phyloP scores from a whole-genome alignment of 2,329 filamentous ascomycete species.

The Trichothecium sympodiale region DNA sequence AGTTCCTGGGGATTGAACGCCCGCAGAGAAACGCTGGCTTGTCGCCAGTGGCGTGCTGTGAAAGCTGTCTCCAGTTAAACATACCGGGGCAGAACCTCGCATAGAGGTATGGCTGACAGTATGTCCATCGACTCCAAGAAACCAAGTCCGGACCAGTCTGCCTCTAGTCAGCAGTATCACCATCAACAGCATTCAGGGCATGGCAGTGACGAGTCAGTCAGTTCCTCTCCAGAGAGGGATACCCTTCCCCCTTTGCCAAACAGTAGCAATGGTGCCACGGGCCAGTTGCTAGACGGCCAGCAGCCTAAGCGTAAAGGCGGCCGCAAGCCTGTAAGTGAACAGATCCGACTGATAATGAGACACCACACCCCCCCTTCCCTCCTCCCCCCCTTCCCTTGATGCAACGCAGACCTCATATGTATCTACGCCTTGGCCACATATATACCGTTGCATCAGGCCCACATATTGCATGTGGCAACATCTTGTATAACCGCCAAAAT shows the following conservation, averaged over 20 bases:
- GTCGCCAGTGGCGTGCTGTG: conserved; percentile 9
- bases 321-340: conserved; percentile 77
- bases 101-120: conserved; percentile 50
- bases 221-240: conserved; percentile 49
- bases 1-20: conserved; percentile 7
- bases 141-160: conserved; percentile 20
- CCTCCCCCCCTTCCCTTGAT: not conserved
- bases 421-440: not conserved
- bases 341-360: conserved; percentile 8
- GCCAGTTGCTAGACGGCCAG: conserved; percentile 33
- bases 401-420: conserved; percentile 1
- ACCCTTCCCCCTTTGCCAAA: conserved; percentile 21
- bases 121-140: conserved; percentile 54
- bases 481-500: conserved; percentile 1
- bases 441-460: too few species aligned
- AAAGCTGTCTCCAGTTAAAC: conserved; percentile 8
- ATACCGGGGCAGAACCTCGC: conserved; percentile 11
- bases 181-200: conserved; percentile 33
- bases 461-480: too few species aligned
- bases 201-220: conserved; percentile 50
- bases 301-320: conserved; percentile 94
- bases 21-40: not conserved
- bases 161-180: conserved; percentile 14
- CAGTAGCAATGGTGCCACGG: conserved; percentile 9
- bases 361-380: conserved; percentile 2